These are phyloP conservation scores for Colletotrichum sp. DNA, from an alignment of 2,329 filamentous ascomycete species.

Conservation along the genomic window DNA sequence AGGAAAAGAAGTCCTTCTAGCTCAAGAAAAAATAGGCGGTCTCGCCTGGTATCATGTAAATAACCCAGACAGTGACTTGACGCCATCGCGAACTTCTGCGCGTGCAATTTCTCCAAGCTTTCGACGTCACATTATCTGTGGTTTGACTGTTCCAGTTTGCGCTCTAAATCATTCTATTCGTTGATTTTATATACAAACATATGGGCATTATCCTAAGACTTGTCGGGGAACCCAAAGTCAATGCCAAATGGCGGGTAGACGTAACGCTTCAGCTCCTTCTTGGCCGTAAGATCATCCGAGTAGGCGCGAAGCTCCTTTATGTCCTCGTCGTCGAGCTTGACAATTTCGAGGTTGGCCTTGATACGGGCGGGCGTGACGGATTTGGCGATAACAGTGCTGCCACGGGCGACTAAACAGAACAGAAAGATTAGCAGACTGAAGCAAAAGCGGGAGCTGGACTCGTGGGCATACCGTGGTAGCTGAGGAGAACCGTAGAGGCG, in stretches of 20 bases:
- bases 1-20: no score
- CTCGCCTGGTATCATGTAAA: no score
- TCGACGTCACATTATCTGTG: not conserved
- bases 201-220: conserved; percentile 37
- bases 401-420: conserved; percentile 61
- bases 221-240: conserved; percentile 77
- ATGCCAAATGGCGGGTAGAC: conserved; percentile 74
- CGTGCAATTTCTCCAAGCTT: not conserved
- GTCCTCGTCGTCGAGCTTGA: conserved; percentile 70
- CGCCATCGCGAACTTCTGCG: not conserved
- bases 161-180: not conserved
- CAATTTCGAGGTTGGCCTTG: conserved; percentile 71
- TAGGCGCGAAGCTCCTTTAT: conserved; percentile 61
- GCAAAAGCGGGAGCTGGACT: not conserved
- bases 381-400: conserved; percentile 75
- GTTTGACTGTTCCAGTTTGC: not conserved
- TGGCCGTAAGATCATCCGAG: conserved; percentile 52
- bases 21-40: no score
- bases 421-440: not conserved
- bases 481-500: conserved; percentile 69
- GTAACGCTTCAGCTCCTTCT: conserved; percentile 62
- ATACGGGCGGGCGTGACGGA: conserved; percentile 73
- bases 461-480: conserved; percentile 68
- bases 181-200: not conserved
- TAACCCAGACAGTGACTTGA: not conserved